Evolutionary conservation across 2,329 filamentous ascomycete genomes (phyloP).

Genomic region (Conoideocrella luteorostrata): DNA sequence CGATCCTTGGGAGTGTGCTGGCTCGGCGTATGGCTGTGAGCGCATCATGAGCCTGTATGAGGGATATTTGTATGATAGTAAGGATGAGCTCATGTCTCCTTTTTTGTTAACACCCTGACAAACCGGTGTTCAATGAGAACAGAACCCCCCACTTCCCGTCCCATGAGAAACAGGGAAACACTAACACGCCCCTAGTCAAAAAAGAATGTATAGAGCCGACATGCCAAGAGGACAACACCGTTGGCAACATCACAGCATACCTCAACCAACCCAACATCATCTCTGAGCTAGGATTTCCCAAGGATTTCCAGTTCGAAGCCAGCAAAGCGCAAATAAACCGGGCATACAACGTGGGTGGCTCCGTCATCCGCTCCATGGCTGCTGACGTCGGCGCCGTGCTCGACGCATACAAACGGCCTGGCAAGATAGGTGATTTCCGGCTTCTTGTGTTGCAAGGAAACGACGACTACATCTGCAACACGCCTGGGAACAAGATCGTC

Average conservation of each 20-base stretch:
- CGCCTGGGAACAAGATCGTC: constrained; percentile 25
- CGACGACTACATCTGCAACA: constrained; percentile 14
- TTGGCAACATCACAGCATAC: constrained; percentile 18
- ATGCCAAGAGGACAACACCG: constrained; percentile 4
- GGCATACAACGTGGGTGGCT: neutral
- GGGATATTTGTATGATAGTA: neutral
- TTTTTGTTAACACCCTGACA: neutral
- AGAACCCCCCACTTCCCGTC: neutral
- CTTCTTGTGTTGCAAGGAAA: constrained; percentile 19
- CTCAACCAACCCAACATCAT: constrained; percentile 16
- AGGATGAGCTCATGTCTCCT: neutral
- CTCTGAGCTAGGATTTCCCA: constrained; percentile 11
- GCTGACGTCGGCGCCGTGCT: constrained; percentile 11
- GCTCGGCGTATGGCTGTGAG: constrained; percentile 28
- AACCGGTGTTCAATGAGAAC: neutral
- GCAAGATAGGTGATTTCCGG: constrained; percentile 12
- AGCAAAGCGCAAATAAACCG: too few species aligned
- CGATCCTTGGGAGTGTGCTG: neutral
- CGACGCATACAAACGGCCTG: constrained; percentile 11
- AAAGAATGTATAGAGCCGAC: neutral
- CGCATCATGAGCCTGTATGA: neutral
- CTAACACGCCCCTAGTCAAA: neutral
- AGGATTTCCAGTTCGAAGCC: constrained; percentile 56
- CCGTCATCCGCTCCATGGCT: neutral
- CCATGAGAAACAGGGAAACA: constrained; percentile 15